Evolutionary conservation across 202 grass and related monocot species (phyloP), one percentile per base, ranked within the genome.

Genomic region (Panicum hallii): DNA sequence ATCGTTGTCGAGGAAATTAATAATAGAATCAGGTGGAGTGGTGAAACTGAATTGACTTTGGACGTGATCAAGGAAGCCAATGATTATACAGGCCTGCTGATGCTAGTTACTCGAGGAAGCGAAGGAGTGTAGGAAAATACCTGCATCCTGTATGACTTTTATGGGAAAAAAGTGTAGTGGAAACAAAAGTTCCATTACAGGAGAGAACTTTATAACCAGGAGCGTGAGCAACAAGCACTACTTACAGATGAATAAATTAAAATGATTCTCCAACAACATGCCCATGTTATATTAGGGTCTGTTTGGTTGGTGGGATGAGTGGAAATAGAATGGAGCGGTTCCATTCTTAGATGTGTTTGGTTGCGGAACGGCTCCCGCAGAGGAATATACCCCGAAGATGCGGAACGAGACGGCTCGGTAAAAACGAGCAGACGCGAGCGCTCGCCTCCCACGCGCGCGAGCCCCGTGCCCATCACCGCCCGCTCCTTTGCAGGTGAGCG

Each of bases 161-260:
- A 54, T 19, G 7, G 54, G 45, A 54, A 20, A 36, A 48, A 20
- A 65, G 36, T 54, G 23, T 28, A 68, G 11, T 75, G 53, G 53
- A 12, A 61, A 17, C 36, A 63, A 61, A 49, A 73, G 80, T 74
- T 19, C 1, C 12, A n/a, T 22, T 19, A 72, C 20, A 28, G 49
- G 60, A 77, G 40, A 55, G 23, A 80, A 64, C 44, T 75, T 63
- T 53, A 36, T 19, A 38, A 75, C 78, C 52, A 82, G 5, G n/a
- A 76, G 28, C n/a, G 67, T 78, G 49, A 66, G 15, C 47, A 72
- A 82, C 17, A 63, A 70, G 5, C 4, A 3, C 9, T 58, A 3
- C 28, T 64, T 9, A 55, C 11, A 26, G 26, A 26, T 26, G 26
- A 63, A 11, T 36, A 62, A 38, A 38, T 38, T 38, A 38, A 38